These are phyloP conservation scores for Biscogniauxia mediterranea DNA, from an alignment of 2,329 filamentous ascomycete species.

Conservation along the genomic window DNA sequence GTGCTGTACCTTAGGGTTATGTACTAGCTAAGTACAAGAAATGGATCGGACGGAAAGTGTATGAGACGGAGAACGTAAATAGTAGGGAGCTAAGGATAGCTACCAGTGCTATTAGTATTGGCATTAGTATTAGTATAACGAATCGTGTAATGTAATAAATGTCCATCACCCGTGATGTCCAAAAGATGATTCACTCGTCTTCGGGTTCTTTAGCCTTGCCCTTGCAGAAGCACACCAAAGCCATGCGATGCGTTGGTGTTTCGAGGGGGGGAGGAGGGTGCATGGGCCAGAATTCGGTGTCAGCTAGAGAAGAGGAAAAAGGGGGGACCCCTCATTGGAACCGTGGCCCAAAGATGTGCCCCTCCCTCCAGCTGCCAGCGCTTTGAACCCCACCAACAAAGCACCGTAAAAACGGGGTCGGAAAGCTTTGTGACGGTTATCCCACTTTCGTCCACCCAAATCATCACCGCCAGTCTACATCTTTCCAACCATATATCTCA, in stretches of 20 bases:
- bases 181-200: no score
- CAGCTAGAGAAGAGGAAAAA: neutral
- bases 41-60: no score
- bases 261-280: no score
- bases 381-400: slow-evolving; percentile 4
- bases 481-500: slow-evolving; percentile 15
- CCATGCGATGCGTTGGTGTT: neutral
- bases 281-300: neutral
- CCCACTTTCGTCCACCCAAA: slow-evolving; percentile 18
- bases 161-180: no score
- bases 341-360: neutral
- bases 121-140: no score
- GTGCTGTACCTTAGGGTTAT: no score
- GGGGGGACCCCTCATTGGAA: neutral
- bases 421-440: slow-evolving; percentile 19
- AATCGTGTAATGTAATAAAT: no score
- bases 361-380: neutral
- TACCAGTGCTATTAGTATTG: no score
- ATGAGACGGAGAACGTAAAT: no score
- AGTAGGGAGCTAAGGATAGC: no score
- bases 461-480: slow-evolving; percentile 30
- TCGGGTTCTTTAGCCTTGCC: no score
- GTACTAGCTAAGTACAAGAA: no score
- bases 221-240: neutral
- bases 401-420: neutral